phyloP scores from a whole-genome alignment of 1,284 basidiomycete species.

The Calocybe gambosa region DNA sequence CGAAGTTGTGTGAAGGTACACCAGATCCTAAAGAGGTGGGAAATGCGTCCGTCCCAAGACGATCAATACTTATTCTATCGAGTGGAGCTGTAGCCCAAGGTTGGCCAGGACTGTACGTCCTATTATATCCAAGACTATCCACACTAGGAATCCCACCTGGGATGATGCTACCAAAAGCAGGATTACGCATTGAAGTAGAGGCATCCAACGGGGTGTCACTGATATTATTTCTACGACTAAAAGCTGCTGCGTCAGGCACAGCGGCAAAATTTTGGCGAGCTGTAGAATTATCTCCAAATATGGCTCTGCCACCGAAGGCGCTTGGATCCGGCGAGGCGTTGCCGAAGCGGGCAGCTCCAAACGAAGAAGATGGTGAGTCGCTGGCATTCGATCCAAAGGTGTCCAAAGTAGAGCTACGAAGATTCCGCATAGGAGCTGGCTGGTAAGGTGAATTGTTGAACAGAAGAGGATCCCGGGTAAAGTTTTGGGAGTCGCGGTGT shows the following conservation, averaged over 20 bases:
- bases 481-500: conserved; percentile 36
- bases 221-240: conserved; percentile 29
- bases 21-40: conserved; percentile 13
- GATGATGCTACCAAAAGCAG: conserved; percentile 26
- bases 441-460: conserved; percentile 50
- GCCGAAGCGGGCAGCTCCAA: conserved; percentile 53
- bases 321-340: conserved; percentile 65
- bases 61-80: conserved; percentile 9
- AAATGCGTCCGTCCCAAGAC: conserved; percentile 11
- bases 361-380: conserved; percentile 66
- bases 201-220: conserved; percentile 30
- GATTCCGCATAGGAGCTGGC: conserved; percentile 52
- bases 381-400: conserved; percentile 52
- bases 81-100: conserved; percentile 14
- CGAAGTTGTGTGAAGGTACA: conserved; percentile 13
- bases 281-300: conserved; percentile 29
- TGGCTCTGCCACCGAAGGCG: conserved; percentile 45
- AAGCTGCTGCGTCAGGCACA: conserved; percentile 25
- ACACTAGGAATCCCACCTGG: conserved; percentile 31
- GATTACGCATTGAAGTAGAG: conserved; percentile 21
- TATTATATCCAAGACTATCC: conserved; percentile 40
- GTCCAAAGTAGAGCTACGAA: conserved; percentile 56
- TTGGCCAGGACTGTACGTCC: conserved; percentile 21
- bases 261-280: conserved; percentile 20
- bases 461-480: conserved; percentile 30